Evolutionary conservation across 805 yeast species (phyloP).

Genomic region (Hanseniaspora taiwanica): DNA sequence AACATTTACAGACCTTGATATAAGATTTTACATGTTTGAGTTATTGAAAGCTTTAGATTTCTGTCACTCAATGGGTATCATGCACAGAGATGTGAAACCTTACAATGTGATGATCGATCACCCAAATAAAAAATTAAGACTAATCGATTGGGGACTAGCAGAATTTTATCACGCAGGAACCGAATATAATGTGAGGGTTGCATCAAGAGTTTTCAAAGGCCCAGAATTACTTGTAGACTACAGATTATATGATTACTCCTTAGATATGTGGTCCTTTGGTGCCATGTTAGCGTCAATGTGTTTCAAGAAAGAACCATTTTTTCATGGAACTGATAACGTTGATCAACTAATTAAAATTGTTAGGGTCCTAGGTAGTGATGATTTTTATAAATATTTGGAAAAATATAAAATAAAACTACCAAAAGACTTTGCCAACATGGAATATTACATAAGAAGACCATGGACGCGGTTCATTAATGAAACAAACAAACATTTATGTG

Average conservation of each 20-base stretch:
- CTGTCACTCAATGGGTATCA: constrained; percentile 88
- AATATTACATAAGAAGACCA: constrained; percentile 65
- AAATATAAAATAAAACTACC: constrained; percentile 65
- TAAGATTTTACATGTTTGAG: constrained; percentile 73
- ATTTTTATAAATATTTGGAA: constrained; percentile 49
- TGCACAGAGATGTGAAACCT: constrained; percentile 93
- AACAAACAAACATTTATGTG: constrained; percentile 49
- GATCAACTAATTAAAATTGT: constrained; percentile 88
- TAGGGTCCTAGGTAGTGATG: constrained; percentile 77
- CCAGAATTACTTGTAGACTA: constrained; percentile 82
- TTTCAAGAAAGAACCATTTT: constrained; percentile 83
- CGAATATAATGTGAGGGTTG: constrained; percentile 87
- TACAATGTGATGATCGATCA: constrained; percentile 95
- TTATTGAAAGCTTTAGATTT: constrained; percentile 74
- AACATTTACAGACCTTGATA: constrained; percentile 58
- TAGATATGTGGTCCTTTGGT: constrained; percentile 90
- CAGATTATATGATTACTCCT: constrained; percentile 79
- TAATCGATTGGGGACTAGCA: constrained; percentile 94
- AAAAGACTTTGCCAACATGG: constrained; percentile 66
- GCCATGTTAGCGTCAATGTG: constrained; percentile 86
- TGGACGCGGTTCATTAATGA: constrained; percentile 70
- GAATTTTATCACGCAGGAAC: constrained; percentile 84
- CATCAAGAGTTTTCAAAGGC: constrained; percentile 85
- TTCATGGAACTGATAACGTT: constrained; percentile 80
- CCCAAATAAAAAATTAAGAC: constrained; percentile 47